Base-by-base conservation (phyloP, 129 eudicot species). In the Dittrichia graveolens region DNA sequence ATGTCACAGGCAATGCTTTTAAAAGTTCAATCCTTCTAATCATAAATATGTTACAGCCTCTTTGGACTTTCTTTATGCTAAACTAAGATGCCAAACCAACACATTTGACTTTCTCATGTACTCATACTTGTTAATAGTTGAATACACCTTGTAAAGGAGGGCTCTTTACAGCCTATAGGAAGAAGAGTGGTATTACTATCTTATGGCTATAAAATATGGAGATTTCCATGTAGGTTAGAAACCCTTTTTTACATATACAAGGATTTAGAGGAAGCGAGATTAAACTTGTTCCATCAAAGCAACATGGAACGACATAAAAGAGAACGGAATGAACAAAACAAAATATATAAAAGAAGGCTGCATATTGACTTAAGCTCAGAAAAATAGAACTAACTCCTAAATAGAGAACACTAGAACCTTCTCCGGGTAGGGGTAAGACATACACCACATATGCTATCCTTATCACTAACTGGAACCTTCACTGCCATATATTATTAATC, bases 1-100 rank as follows among this genome's bases (percentile, higher is more conserved):
- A 19, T 3, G 68, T 47, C 19, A 73, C 61, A 15, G 16, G 50
- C 61, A 47, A 46, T 73, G 70, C 61, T 46, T 46, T 45, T 73
- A 2, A 48, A 11, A 34, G 37, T 46, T 40, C 38, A 52, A 1
- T 69, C 58, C 47, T 49, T 68, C 37, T 0, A 68, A 49, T 68
- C 56, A 12, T 68, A 48, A 37, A 60, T 38, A 5, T 37, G 65
- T 60, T 5, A 5, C 18, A 60, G 37, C 8, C 19, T 11, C 45
- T 60, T 60, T 60, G 65, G 12, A 60, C 65, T 60, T 37, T 37
- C 7, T 50, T 68, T 49, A 12, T 68, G 38, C 48, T 15, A 37
- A 61, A 37, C 40, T 69, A 39, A 52, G 74, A 52, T 16, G 63
- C 50, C 74, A 63, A 52, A 39, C 8, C 24, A 65, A 46, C 42